Percentiles rank a stretch among this genome's conserved stretches.
These are phyloP conservation scores for Metschnikowia henanensis DNA, from an alignment of 805 yeast species.

Conservation along the genomic window DNA sequence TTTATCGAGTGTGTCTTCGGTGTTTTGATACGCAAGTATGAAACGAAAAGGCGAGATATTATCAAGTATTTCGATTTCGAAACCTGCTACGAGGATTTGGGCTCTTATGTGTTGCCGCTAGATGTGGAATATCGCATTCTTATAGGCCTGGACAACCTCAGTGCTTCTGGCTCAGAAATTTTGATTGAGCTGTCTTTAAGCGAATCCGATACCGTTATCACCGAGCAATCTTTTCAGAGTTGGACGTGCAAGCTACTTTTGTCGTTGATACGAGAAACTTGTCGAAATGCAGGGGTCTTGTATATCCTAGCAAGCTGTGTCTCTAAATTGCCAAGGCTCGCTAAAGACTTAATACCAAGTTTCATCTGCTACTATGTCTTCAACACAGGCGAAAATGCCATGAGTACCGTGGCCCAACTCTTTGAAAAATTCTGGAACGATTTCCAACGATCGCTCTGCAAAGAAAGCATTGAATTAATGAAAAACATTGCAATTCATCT, in stretches of 20 bases:
- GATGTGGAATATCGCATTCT: constrained; percentile 30
- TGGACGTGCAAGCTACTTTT: constrained; percentile 8
- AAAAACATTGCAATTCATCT: constrained; percentile 29
- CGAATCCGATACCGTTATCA: constrained; percentile 14
- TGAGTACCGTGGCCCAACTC: neutral
- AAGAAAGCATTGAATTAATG: constrained; percentile 19
- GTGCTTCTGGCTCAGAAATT: neutral
- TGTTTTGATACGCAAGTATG: constrained; percentile 31
- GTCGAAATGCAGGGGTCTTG: neutral
- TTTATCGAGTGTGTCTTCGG: constrained; percentile 43
- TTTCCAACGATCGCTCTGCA: constrained; percentile 2
- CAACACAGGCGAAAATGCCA: constrained; percentile 11
- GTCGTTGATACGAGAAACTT: constrained; percentile 3
- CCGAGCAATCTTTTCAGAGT: constrained; percentile 1
- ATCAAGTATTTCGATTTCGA: constrained; percentile 24
- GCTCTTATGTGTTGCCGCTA: constrained; percentile 29
- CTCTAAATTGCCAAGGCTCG: constrained; percentile 22
- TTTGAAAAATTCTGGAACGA: constrained; percentile 4
- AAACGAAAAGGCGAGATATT: constrained; percentile 18
- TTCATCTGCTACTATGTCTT: constrained; percentile 27
- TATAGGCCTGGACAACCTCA: constrained; percentile 24
- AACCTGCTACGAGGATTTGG: constrained; percentile 13
- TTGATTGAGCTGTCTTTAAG: neutral
- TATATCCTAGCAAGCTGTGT: constrained; percentile 27
- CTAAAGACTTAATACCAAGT: constrained; percentile 25